Evolutionary conservation across 23 red algal genomes (phyloP), one percentile per base, ranked within the genome.

Genomic region (Rhodosorus marinus): DNA sequence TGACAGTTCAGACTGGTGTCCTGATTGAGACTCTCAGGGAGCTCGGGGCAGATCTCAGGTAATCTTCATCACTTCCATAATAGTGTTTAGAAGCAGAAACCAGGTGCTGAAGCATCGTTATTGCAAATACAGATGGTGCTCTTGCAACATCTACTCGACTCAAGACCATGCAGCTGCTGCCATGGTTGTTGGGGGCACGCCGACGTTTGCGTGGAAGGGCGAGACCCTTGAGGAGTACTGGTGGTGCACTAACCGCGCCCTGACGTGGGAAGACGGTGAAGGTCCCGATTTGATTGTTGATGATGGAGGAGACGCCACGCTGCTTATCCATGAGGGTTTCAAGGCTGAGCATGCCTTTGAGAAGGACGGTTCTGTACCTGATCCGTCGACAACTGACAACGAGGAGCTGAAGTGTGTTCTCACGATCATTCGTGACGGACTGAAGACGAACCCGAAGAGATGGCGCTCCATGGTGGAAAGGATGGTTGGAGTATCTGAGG

Each of bases 141-240:
- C 78, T 14, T 94, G 87, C 74, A 94, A 94, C 47, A 94, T 94
- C 53, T 94, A 84, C 47, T 82, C 75, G 29, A 94, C 87, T 2
- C 87, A 94, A 66, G 87, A 94, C 51, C 87, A 94, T 49, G 78
- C 87, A n/a, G 87, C 87, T 26, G 62, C 87, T 2, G 87, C 87
- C 27, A 72, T 94, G 30, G 87, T 84, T 28, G 38, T 47, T 26
- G 87, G 87, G 8, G 41, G 68, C 31, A 38, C 68, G 38, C 60
- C 67, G 21, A 79, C 84, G 33, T 94, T 94, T 46, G 87, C 87
- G 2, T 94, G 87, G 87, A 94, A 94, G 66, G 87, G 77, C 9
- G 87, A 94, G 55, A 56, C 41, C 2, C 40, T 94, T 0, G 76
- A 94, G 59, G 87, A 94, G 24, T 94, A 94, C 51, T 94, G 87